Evolutionary conservation across 2,329 filamentous ascomycete genomes (phyloP).

Genomic region (Chaetomiaceae sp.): DNA sequence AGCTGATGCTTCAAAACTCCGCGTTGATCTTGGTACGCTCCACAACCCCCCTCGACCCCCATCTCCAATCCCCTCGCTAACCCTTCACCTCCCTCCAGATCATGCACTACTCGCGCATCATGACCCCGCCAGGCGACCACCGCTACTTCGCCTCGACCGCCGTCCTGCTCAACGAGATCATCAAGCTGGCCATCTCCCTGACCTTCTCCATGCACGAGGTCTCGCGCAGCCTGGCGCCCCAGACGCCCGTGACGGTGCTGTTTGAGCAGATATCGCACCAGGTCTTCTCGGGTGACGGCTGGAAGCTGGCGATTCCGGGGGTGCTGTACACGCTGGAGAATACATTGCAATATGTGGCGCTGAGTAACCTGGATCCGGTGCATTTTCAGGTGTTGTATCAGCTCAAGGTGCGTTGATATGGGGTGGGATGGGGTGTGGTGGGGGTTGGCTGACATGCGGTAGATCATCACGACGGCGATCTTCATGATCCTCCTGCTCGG

Average conservation of each 20-base stretch:
- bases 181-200: constrained; percentile 83
- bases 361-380: constrained; percentile 86
- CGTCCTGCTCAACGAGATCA: constrained; percentile 86
- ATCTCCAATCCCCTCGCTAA: constrained; percentile 10
- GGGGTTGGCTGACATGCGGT: constrained; percentile 10
- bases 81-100: constrained; percentile 48
- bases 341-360: constrained; percentile 85
- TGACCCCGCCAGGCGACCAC: constrained; percentile 78
- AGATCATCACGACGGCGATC: constrained; percentile 82
- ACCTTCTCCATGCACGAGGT: constrained; percentile 86
- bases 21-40: constrained; percentile 64
- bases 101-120: constrained; percentile 91
- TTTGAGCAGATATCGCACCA: constrained; percentile 74
- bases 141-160: constrained; percentile 93
- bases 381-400: constrained; percentile 94
- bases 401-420: constrained; percentile 57
- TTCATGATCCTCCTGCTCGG: constrained; percentile 79
- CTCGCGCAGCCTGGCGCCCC: constrained; percentile 69
- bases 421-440: not conserved
- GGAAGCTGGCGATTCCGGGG: constrained; percentile 90
- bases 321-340: constrained; percentile 88
- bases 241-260: constrained; percentile 73
- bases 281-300: constrained; percentile 86
- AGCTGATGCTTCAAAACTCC: constrained; percentile 79
- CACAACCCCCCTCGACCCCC: not conserved